Evolutionary conservation across 495 filamentous ascomycete species (phyloP), one percentile per base, ranked within the genome.

Genomic region (Lichina pygmaea): DNA sequence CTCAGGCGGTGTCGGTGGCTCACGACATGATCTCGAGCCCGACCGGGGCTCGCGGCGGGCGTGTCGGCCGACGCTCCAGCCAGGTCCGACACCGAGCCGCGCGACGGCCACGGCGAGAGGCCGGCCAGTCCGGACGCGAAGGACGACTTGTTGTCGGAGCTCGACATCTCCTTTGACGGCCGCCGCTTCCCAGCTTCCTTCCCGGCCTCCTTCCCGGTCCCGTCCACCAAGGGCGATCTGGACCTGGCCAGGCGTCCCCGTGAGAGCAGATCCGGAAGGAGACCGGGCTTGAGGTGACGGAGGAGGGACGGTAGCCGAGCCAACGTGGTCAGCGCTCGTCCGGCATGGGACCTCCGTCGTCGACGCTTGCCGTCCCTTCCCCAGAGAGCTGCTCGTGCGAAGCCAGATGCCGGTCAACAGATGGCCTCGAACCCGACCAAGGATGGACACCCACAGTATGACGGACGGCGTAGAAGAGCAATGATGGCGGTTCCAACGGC

Each of bases 1-100:
- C 58, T 62, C 34, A 62, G 17, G 39, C 62, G 51, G 49, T 61
- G 59, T 15, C 52, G 48, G 34, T 52, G 53, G 38, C 44, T 61
- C 11, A 64, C 43, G 8, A 49, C 52, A 51, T 65, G 62, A 49
- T 65, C 62, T 5, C 51, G 54, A 16, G 58, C 58, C 24, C 57
- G 54, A 39, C 57, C 33, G 9, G 42, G 32, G n/a, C 51, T 46
- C 33, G 48, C 54, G 3, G 38, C 15, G 9, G 44, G 16, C 40
- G 34, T 11, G 45, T 42, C 51, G 6, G 16, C 17, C 34, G 17
- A 44, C 16, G 48, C 30, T 48, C 49, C n/a, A 11, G 40, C 9
- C 34, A 55, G 52, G 43, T 57, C 57, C 6, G 59, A 58, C 11
- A 56, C 59, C 7, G 52, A 31, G 44, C 52, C 55, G 36, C 56